phyloP scores from a whole-genome alignment of 1,284 basidiomycete species.

The Ceratobasidium sp. region DNA sequence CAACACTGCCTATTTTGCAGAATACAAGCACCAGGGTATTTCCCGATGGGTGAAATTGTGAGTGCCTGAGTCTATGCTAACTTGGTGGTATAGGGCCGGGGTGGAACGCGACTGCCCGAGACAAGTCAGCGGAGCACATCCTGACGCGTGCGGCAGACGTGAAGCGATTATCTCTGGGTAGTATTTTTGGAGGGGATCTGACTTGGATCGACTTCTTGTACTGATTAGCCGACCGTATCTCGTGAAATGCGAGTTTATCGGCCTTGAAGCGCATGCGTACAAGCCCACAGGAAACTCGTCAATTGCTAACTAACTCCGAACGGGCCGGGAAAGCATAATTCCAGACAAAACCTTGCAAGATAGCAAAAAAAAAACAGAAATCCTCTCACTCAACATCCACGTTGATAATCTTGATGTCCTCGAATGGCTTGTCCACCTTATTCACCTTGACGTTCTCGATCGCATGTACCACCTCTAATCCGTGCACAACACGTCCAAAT shows the following conservation, averaged over 20 bases:
- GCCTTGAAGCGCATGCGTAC: not conserved
- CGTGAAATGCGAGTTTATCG: too few relatives aligned
- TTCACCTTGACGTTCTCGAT: slow-evolving; percentile 75
- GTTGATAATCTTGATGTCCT: slow-evolving; percentile 90
- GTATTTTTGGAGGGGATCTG: slow-evolving; percentile 34
- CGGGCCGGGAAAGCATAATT: not conserved
- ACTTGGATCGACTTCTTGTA: slow-evolving; percentile 41
- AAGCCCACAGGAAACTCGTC: not conserved
- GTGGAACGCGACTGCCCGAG: slow-evolving; percentile 60
- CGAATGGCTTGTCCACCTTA: slow-evolving; percentile 87
- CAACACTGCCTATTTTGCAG: slow-evolving; percentile 69
- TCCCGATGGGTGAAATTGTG: too few relatives aligned
- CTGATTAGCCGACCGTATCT: not conserved
- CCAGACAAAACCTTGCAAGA: not conserved
- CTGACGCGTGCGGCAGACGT: slow-evolving; percentile 56
- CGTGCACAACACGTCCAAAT: slow-evolving; percentile 79
- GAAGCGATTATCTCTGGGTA: slow-evolving; percentile 37
- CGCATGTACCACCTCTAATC: slow-evolving; percentile 67
- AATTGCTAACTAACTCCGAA: not conserved
- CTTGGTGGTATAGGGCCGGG: slow-evolving; percentile 62
- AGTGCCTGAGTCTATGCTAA: slow-evolving; percentile 10
- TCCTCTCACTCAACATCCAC: slow-evolving; percentile 55
- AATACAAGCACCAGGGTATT: slow-evolving; percentile 65
- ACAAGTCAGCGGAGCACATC: slow-evolving; percentile 60
- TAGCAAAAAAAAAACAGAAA: not conserved